Percentiles rank a stretch among this genome's conserved stretches.
phyloP scores from a whole-genome alignment of 2,329 filamentous ascomycete genomes.

The Ceratocystiopsis sp. region DNA sequence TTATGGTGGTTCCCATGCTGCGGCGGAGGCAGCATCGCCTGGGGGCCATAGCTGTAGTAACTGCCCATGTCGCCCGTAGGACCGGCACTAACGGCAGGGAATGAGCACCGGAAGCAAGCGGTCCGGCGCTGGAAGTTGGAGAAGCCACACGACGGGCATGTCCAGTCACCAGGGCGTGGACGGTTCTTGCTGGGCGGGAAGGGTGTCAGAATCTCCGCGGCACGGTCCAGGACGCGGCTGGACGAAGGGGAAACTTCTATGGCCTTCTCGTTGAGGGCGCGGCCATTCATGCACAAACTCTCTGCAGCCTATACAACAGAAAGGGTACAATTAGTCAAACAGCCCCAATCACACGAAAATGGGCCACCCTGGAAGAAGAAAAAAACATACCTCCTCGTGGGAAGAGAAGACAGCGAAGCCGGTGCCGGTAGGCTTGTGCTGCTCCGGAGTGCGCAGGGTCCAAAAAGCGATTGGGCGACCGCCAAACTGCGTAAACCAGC shows the following conservation, averaged over 20 bases:
- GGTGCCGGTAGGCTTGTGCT: constrained; percentile 97
- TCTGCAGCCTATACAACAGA: constrained; percentile 49
- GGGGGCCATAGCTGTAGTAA: constrained; percentile 55
- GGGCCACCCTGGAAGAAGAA: too few relatives aligned
- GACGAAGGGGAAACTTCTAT: constrained; percentile 97
- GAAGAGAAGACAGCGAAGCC: constrained; percentile 98
- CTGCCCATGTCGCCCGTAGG: constrained; percentile 47
- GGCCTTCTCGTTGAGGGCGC: constrained; percentile 93
- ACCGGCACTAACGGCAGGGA: constrained; percentile 77
- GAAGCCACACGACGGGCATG: constrained; percentile 95
- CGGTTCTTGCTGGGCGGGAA: constrained; percentile 98
- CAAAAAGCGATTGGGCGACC: constrained; percentile 97
- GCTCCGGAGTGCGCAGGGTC: constrained; percentile 93
- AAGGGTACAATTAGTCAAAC: too few relatives aligned
- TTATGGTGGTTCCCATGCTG: constrained; percentile 49
- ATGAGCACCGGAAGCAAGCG: constrained; percentile 96
- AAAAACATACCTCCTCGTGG: constrained; percentile 55
- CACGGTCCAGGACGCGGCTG: constrained; percentile 88
- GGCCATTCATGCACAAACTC: constrained; percentile 97
- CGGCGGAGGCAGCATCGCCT: constrained; percentile 63
- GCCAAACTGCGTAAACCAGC: constrained; percentile 98
- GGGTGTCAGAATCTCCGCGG: constrained; percentile 86
- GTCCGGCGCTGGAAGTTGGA: constrained; percentile 98
- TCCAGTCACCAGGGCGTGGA: constrained; percentile 94
- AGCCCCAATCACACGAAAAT: too few relatives aligned